Base-by-base conservation (phyloP, 306 rosid genomes). In the Prunus campanulata region DNA sequence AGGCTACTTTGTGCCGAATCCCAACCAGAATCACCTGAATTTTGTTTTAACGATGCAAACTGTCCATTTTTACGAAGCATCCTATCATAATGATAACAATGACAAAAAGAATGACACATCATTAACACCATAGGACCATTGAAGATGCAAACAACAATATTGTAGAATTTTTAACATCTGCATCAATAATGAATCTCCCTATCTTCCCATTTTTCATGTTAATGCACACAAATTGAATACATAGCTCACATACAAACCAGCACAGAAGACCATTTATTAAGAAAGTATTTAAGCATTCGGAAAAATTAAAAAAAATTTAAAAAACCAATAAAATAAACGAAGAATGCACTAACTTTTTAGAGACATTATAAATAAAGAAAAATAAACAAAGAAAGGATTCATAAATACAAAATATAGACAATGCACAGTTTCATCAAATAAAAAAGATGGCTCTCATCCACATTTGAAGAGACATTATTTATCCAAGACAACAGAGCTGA, bases 11-110 rank as follows among this genome's bases (percentile, higher is more conserved):
- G 83, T 42, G 86, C 76, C 46, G 86, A 87, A 68, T 88, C 92
- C 89, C 88, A 90, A 74, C 72, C 82, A 70, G 97, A 90, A 81
- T 88, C 76, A 68, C 90, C 86, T 51, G 97, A 85, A 83, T 77
- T 78, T 80, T 86, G 91, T 83, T 91, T 91, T 75, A 86, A 59
- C 13, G 98, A 91, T 73, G 97, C 96, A 85, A 92, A 92, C 66
- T 92, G 96, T 48, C 97, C 97, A 82, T 90, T 92, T 79, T 90
- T 90, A 59, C 97, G 86, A 77, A 90, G 97, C 98, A 93, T 93
- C 92, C 98, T 93, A 76, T 70, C 54, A 87, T 76, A 66, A 74
- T 3, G 72, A 78, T 49, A 66, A 70, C 52, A 64, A 69, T 24
- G 72, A 52, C 19, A 69, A 78, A 71, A 72, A 71, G 25, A 80